Base-by-base conservation (phyloP, 805 yeast genomes). In the Suhomyces kilbournensis region DNA sequence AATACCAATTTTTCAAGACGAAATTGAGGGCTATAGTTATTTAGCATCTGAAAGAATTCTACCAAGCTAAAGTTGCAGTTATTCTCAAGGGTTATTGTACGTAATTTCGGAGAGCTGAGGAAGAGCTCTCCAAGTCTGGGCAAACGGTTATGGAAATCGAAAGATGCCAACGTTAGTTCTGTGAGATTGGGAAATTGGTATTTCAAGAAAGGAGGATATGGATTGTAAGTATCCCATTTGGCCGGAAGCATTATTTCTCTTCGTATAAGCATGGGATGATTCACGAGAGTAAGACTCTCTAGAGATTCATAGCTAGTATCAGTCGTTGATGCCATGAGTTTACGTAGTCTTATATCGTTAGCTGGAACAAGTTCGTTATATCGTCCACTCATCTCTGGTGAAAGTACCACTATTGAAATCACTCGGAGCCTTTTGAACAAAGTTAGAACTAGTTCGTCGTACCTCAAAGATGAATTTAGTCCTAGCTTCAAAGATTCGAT, bases 11-110 rank as follows among this genome's bases (percentile, higher is more conserved):
- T 62, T 3, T 56, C 50, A 2, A 75, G 59, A 20, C 44, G 43
- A 45, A 70, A 71, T 1, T 43, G 32, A 0, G 74, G 70, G n/a
- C 62, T 55, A 50, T 66, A 67, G 54, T 64, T 69, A 26, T 60
- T 57, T 9, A 72, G 50, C 20, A 70, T 54, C 25, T 61, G 62
- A n/a, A 72, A 50, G 39, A 73, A 65, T 26, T 58, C 57, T 12
- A 61, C 54, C 19, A 74, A 49, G 5, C 68, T 50, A 22, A 74
- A 60, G 25, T 61, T 62, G 7, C 53, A 53, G 54, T 73, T 73
- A 54, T 73, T 70, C 49, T 75, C 78, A 23, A 74, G 51, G 25
- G 64, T 61, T 2, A 74, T 20, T 6, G 49, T 54, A 42, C 50
- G 59, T n/a, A 71, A 51, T 10, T 55, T 44, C 0, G 55, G 53